A percentile compares a stretch with the other conserved stretches of the same genome.
phyloP scores from a whole-genome alignment of 352 stramenopile genomes.

The Globisporangium iwayamae region DNA sequence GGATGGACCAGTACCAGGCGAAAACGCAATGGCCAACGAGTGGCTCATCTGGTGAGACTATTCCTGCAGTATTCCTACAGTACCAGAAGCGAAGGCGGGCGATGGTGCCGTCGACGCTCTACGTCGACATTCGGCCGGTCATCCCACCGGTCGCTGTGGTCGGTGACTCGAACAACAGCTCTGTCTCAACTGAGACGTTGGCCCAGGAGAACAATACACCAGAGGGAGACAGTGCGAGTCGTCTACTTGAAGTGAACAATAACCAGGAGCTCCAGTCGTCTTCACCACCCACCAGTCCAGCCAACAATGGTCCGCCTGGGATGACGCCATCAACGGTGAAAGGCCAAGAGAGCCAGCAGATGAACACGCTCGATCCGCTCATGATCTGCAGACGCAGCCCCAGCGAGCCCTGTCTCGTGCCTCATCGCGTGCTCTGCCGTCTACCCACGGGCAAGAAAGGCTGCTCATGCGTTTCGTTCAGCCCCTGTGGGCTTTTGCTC shows the following conservation, averaged over 20 bases:
- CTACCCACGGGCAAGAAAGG: slow-evolving; percentile 51
- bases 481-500: slow-evolving; percentile 47
- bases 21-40: slow-evolving; percentile 37
- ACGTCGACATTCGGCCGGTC: slow-evolving; percentile 10
- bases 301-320: not conserved
- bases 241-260: not conserved
- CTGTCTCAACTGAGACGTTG: not conserved
- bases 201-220: not conserved
- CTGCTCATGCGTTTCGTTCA: slow-evolving; percentile 61
- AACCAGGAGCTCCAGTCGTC: not conserved
- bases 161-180: not conserved
- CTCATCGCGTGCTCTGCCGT: slow-evolving; percentile 48
- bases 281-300: not conserved
- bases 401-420: slow-evolving; percentile 50
- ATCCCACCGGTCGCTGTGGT: slow-evolving; percentile 8
- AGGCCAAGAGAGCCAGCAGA: not conserved
- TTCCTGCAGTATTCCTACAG: slow-evolving; percentile 58
- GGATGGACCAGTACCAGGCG: slow-evolving; percentile 61
- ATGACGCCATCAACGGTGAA: not conserved
- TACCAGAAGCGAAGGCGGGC: slow-evolving; percentile 46
- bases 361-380: slow-evolving; percentile 17
- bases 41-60: not conserved
- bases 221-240: not conserved
- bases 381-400: slow-evolving; percentile 30
- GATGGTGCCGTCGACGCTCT: slow-evolving; percentile 7